phyloP scores from a whole-genome alignment of 148 eudicot genomes.

The Chenopodium suecicum region DNA sequence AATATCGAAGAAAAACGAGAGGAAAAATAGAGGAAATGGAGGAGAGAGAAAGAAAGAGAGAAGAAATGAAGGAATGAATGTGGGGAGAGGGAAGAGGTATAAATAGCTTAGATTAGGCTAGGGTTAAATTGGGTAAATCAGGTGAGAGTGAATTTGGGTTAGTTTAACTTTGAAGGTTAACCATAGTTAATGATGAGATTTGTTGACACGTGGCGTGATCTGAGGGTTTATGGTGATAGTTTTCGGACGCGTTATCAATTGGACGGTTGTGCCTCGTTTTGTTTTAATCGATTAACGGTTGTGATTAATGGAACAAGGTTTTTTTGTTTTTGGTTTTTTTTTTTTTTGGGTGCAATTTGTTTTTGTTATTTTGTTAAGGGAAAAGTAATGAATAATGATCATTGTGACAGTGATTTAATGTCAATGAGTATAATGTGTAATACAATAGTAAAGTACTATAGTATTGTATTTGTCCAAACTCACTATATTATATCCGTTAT shows the following conservation, averaged over 20 bases:
- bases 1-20: neutral
- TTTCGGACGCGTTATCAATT: neutral
- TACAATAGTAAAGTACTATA: no score
- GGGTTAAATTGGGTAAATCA: constrained; percentile 12
- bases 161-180: neutral
- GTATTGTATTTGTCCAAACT: no score
- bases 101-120: constrained; percentile 21
- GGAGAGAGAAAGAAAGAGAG: constrained; percentile 7
- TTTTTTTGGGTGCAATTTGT: no score
- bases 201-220: no score
- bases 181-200: constrained; percentile 2
- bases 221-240: neutral
- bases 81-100: constrained; percentile 18
- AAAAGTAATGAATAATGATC: no score
- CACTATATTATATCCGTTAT: no score
- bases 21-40: neutral
- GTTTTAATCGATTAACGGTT: neutral
- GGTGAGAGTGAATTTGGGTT: neutral
- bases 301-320: neutral
- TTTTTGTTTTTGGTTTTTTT: no score
- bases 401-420: no score
- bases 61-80: constrained; percentile 4
- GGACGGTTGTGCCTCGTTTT: constrained; percentile 1
- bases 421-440: no score
- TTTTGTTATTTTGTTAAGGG: no score